A percentile compares a stretch with the other conserved stretches of the same genome.
These are phyloP conservation scores for Camelina sativa DNA, from an alignment of 345 rosid genomes.

Conservation along the genomic window DNA sequence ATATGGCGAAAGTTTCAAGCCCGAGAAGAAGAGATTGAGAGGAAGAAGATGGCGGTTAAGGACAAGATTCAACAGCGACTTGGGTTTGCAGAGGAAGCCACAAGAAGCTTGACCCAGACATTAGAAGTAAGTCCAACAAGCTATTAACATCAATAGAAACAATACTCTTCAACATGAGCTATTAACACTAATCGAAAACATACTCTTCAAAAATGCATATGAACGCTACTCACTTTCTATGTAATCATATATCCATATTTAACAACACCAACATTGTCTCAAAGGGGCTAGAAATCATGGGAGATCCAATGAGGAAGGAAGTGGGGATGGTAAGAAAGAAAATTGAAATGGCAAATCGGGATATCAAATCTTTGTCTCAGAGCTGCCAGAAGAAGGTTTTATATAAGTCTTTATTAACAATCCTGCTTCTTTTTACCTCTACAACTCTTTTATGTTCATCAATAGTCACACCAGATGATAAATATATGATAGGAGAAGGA, in stretches of 20 bases:
- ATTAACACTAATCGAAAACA: background rate
- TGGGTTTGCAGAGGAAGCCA: constrained; percentile 77
- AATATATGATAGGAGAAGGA: constrained; percentile 54
- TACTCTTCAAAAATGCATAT: background rate
- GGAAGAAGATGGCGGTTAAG: constrained; percentile 69
- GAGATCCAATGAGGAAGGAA: constrained; percentile 83
- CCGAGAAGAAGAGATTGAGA: constrained; percentile 80
- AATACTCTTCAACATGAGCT: background rate
- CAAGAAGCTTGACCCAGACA: constrained; percentile 65
- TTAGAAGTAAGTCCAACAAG: constrained; percentile 62
- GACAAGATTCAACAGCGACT: constrained; percentile 71
- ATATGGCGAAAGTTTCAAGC: constrained; percentile 57
- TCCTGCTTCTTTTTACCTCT: background rate
- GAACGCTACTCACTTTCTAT: background rate
- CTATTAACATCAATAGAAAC: background rate
- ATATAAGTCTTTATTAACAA: constrained; percentile 9
- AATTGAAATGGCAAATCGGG: constrained; percentile 66
- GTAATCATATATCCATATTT: constrained; percentile 7
- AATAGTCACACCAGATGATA: constrained; percentile 13
- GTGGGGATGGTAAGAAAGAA: constrained; percentile 64
- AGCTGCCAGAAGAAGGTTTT: constrained; percentile 80
- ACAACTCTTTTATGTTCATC: constrained; percentile 15
- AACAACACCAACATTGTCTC: constrained; percentile 3
- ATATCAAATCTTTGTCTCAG: constrained; percentile 69
- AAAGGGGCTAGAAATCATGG: constrained; percentile 76